Evolutionary conservation across 169 alveolate genomes (phyloP), one percentile per base, ranked within the genome.

Genomic region (Toxoplasma gondii): DNA sequence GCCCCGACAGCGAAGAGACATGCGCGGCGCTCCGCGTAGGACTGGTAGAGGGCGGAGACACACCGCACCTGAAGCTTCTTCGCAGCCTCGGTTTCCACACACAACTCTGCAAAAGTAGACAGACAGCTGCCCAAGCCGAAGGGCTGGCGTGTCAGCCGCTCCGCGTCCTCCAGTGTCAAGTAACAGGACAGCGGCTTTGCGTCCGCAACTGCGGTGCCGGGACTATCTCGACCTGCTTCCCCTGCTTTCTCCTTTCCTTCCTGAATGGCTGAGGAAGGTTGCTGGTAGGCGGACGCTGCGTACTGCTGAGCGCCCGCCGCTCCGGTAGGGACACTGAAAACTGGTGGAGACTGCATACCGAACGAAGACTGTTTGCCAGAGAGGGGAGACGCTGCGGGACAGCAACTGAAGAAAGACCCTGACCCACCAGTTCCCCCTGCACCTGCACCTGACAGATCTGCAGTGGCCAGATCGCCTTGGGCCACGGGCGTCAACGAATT

Each of bases 1-100:
- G 95, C 95, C 36, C 93, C 95, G 70, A 87, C 74, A 38, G 93
- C 93, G 24, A 93, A 93, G 45, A 93, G 93, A 53, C 95, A 93
- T 0, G 95, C 93, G 36, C 88, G 91, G 0, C 95, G 88, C 84
- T 93, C 95, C 24, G 93, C 90, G 84, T 93, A 93, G 10, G 95
- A 93, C 91, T 93, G 95, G 64, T 87, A 91, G 69, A 93, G 93
- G 24, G 95, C 95, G 43, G 67, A 49, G 53, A 91, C 84, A 39
- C 95, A 93, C 29, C 91, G 88, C n/a, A 17, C 38, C 82, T 91
- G 64, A 22, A 93, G 93, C 78, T 53, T 88, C 93, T 87, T 91
- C 67, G 95, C 95, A 24, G 54, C 74, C 69, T 24, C 43, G 1
- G 86, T 91, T 12, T 93, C 92, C 93, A 64, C 88, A 88, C 67